Conservation (phyloP, 768 basidiomycete genomes). For the Galerina sulciceps region DNA sequence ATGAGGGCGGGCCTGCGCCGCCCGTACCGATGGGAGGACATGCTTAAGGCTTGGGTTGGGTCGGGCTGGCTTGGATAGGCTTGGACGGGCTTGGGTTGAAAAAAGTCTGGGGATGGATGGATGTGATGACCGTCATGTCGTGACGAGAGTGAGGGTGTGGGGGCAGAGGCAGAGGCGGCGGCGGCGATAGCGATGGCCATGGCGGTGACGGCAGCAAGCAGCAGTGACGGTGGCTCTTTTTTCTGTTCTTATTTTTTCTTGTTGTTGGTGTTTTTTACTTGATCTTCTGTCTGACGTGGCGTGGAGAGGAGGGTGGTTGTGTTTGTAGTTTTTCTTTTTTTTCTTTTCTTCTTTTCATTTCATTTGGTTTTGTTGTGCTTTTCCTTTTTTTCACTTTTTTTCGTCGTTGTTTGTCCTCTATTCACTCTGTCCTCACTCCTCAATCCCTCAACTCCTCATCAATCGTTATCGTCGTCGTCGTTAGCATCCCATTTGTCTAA, state of each 20-base stretch:
- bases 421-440: not conserved
- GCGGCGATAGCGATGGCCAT: no score
- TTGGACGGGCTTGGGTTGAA: not conserved
- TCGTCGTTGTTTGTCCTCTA: not conserved
- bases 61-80: not conserved
- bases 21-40: conserved; percentile 83
- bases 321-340: not conserved
- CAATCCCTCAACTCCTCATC: not conserved
- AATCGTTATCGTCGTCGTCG: conserved; percentile 1
- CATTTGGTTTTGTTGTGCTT: not conserved
- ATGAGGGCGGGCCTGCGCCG: conserved; percentile 71
- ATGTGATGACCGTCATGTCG: not conserved
- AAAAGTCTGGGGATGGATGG: not conserved
- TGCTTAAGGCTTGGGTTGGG: conserved; percentile 34
- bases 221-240: not conserved
- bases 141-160: no score
- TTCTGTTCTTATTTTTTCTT: not conserved
- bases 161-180: no score
- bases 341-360: not conserved
- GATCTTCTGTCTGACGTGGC: not conserved
- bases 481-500: not conserved
- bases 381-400: not conserved
- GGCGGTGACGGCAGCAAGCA: no score
- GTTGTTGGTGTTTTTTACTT: not conserved
- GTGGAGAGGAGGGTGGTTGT: not conserved